Percentiles rank a stretch among this genome's conserved stretches.
Evolutionary conservation across 306 rosid genomes (phyloP).

Genomic region (Comarum palustre): DNA sequence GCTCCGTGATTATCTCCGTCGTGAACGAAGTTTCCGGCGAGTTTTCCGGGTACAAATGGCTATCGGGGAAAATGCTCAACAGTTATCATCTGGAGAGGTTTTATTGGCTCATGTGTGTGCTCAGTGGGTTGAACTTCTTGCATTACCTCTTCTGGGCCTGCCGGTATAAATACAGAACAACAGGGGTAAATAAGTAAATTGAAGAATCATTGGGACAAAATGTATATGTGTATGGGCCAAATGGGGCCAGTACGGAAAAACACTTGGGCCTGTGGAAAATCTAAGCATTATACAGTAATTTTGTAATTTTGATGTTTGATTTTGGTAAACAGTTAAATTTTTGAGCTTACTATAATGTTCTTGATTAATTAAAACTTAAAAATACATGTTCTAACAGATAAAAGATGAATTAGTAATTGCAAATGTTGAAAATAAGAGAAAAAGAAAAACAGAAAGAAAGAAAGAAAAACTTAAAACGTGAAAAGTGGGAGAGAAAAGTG

Average conservation of each 20-base stretch:
- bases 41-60: constrained; percentile 46
- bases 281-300: too few relatives aligned
- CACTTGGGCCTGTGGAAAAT: neutral
- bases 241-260: neutral
- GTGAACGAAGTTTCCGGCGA: constrained; percentile 57
- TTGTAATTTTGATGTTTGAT: too few relatives aligned
- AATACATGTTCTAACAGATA: too few relatives aligned
- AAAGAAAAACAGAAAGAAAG: too few relatives aligned
- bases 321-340: too few relatives aligned
- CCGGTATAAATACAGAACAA: constrained; percentile 64
- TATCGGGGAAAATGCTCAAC: constrained; percentile 63
- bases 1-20: constrained; percentile 73
- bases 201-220: neutral
- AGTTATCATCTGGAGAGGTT: constrained; percentile 66
- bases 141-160: constrained; percentile 78
- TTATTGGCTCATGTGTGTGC: constrained; percentile 91
- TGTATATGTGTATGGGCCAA: neutral
- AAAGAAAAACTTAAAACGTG: too few relatives aligned
- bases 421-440: too few relatives aligned
- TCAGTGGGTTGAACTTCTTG: constrained; percentile 72
- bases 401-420: too few relatives aligned
- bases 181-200: constrained; percentile 17
- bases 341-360: too few relatives aligned
- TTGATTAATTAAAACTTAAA: too few relatives aligned
- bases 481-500: too few relatives aligned